phyloP scores from a whole-genome alignment of 140 eudicot genomes.

The Flaveria floridana region DNA sequence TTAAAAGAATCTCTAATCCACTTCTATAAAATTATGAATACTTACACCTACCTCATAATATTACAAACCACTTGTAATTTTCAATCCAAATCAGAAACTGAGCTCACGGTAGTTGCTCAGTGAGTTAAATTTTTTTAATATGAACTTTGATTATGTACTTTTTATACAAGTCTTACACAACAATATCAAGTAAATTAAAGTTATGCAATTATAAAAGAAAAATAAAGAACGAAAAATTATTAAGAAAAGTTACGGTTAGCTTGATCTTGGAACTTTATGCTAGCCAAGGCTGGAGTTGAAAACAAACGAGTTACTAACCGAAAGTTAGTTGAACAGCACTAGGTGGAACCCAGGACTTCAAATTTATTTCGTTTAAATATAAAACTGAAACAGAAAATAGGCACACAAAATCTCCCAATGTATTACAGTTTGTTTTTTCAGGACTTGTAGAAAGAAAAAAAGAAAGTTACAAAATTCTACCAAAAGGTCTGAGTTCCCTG shows the following conservation, averaged over 20 bases:
- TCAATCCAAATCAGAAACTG: too few relatives aligned
- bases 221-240: background rate
- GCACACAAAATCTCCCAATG: background rate
- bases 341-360: background rate
- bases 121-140: too few relatives aligned
- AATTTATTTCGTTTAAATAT: background rate
- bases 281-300: background rate
- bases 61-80: too few relatives aligned
- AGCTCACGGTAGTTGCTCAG: too few relatives aligned
- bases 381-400: background rate
- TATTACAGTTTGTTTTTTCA: slow-evolving; percentile 13
- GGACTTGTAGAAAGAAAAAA: slow-evolving; percentile 9
- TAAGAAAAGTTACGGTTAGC: background rate
- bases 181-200: background rate
- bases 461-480: slow-evolving; percentile 50
- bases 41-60: too few relatives aligned
- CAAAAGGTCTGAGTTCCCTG: slow-evolving; percentile 79
- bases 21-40: too few relatives aligned
- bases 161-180: background rate
- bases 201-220: background rate
- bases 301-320: background rate
- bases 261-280: background rate
- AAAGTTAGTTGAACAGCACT: background rate
- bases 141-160: too few relatives aligned
- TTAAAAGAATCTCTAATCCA: too few relatives aligned